Conservation (phyloP, 768 basidiomycete genomes). For the Auricularia cornea region DNA sequence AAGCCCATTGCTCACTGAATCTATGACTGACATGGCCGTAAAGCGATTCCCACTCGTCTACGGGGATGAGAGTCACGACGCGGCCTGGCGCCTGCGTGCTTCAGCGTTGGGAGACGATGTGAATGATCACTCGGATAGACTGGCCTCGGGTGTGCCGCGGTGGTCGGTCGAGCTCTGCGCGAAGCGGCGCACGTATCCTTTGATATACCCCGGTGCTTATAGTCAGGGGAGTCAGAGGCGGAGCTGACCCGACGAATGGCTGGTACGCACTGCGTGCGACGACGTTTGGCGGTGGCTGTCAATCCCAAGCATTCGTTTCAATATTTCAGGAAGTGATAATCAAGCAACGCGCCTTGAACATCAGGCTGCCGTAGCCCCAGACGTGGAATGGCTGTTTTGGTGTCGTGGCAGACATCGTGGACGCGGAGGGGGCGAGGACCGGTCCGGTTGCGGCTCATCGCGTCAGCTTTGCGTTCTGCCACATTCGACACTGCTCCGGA, state of each 20-base stretch:
- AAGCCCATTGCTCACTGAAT: background rate
- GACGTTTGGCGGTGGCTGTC: conserved; percentile 76
- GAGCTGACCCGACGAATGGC: background rate
- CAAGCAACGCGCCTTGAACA: background rate
- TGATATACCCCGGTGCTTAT: conserved; percentile 72
- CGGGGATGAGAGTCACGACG: conserved; percentile 84
- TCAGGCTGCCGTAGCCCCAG: background rate
- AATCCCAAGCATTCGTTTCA: background rate
- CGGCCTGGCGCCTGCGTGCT: conserved; percentile 62
- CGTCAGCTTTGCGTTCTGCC: too few relatives aligned
- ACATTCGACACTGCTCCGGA: too few relatives aligned
- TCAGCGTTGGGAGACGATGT: background rate
- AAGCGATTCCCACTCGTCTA: conserved; percentile 78
- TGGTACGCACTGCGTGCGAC: conserved; percentile 47
- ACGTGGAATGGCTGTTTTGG: background rate
- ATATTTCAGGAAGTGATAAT: too few relatives aligned
- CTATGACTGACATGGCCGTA: conserved; percentile 51
- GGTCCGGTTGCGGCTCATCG: too few relatives aligned
- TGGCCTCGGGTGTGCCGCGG: conserved; percentile 77
- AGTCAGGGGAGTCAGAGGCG: background rate
- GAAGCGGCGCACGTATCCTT: conserved; percentile 84
- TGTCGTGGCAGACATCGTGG: too few relatives aligned
- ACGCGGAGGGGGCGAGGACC: too few relatives aligned
- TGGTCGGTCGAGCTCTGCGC: conserved; percentile 91
- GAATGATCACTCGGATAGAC: conserved; percentile 2